A percentile compares a stretch with the other conserved stretches of the same genome.
Evolutionary conservation across 2,329 filamentous ascomycete species (phyloP).

Genomic region (Fusarium setosum): DNA sequence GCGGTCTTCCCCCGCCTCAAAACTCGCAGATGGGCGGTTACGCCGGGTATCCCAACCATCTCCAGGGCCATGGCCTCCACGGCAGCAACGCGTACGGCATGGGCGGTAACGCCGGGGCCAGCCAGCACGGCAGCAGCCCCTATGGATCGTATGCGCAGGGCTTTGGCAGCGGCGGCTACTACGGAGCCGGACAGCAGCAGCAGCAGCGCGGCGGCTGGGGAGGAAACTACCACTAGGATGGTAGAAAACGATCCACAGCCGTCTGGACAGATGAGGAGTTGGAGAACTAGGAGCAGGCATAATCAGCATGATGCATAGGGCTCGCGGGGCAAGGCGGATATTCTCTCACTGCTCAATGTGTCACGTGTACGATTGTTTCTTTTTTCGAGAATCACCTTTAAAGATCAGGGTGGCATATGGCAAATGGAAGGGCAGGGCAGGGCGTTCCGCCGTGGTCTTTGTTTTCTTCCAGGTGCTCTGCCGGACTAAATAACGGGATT

Average conservation of each 20-base stretch:
- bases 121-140: conserved; percentile 63
- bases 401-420: conserved; percentile 46
- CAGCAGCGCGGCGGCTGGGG: conserved; percentile 68
- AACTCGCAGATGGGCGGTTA: conserved; percentile 67
- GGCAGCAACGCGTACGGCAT: conserved; percentile 67
- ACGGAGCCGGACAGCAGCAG: conserved; percentile 51
- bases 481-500: conserved; percentile 34
- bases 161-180: conserved; percentile 61
- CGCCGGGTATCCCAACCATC: conserved; percentile 66
- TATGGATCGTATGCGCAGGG: conserved; percentile 65
- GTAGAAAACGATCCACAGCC: conserved; percentile 35
- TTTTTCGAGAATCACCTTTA: conserved; percentile 48
- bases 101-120: conserved; percentile 61
- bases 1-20: conserved; percentile 67
- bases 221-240: conserved; percentile 66
- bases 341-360: conserved; percentile 43
- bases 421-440: conserved; percentile 34
- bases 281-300: conserved; percentile 43
- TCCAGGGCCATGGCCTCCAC: conserved; percentile 65
- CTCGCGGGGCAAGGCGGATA: conserved; percentile 40
- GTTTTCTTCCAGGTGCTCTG: conserved; percentile 32
- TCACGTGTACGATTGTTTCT: conserved; percentile 54
- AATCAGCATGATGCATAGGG: conserved; percentile 46
- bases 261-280: conserved; percentile 30
- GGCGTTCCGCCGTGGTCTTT: conserved; percentile 39